A percentile compares a stretch with the other conserved stretches of the same genome.
These are phyloP conservation scores for Entrophospora sp. DNA, from an alignment of 192 early-diverging fungal species.

Conservation along the genomic window DNA sequence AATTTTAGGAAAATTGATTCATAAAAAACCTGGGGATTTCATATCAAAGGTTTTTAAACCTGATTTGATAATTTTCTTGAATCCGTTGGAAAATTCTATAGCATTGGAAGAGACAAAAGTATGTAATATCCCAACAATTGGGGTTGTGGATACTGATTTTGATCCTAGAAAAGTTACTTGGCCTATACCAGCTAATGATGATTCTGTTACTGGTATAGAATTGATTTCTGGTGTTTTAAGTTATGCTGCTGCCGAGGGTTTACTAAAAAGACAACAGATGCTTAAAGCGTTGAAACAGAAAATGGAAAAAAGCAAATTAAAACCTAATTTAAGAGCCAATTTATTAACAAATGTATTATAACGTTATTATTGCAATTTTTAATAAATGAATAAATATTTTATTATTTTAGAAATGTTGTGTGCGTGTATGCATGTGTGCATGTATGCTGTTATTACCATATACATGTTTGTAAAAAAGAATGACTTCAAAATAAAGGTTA, in stretches of 20 bases:
- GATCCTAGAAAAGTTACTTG: slow-evolving; percentile 80
- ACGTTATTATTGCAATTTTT: too few species aligned
- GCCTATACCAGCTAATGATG: slow-evolving; percentile 93
- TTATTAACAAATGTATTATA: too few species aligned
- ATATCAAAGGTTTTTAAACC: slow-evolving; percentile 55
- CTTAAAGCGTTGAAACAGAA: slow-evolving; percentile 26
- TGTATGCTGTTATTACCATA: too few species aligned
- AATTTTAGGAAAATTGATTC: slow-evolving; percentile 52
- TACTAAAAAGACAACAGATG: slow-evolving; percentile 29
- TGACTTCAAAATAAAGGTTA: too few species aligned
- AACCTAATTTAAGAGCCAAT: too few species aligned
- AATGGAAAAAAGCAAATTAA: too few species aligned
- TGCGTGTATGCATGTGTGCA: too few species aligned
- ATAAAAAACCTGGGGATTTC: slow-evolving; percentile 32
- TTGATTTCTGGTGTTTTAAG: slow-evolving; percentile 77
- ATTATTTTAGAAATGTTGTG: too few species aligned
- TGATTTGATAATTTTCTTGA: slow-evolving; percentile 74
- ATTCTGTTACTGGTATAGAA: slow-evolving; percentile 67
- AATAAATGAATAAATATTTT: too few species aligned
- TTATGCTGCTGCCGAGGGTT: slow-evolving; percentile 58
- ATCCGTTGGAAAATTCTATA: slow-evolving; percentile 70
- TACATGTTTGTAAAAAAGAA: too few species aligned
- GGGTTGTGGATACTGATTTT: slow-evolving; percentile 86
- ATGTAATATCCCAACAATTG: slow-evolving; percentile 78
- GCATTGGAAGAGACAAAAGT: slow-evolving; percentile 74